A percentile compares a stretch with the other conserved stretches of the same genome.
phyloP scores from a whole-genome alignment of 768 basidiomycete genomes.

The Agaricus subrufescens region DNA sequence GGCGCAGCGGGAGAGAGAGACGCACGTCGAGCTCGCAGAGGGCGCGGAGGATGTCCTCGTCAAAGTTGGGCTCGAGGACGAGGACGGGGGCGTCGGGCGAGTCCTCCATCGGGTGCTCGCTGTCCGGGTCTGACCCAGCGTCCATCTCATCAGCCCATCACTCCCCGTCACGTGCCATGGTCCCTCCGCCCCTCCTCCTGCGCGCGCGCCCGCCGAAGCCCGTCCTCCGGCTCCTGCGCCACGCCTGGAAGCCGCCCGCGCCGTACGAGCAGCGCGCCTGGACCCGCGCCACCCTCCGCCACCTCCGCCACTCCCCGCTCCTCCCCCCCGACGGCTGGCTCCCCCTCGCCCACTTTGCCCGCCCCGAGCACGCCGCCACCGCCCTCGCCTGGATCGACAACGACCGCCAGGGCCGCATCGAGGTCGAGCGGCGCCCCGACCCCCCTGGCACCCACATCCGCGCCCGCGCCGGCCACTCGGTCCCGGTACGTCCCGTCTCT shows the following conservation, averaged over 20 bases:
- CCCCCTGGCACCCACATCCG: neutral
- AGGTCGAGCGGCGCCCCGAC: neutral
- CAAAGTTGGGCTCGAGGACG: constrained; percentile 83
- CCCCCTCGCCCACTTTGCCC: neutral
- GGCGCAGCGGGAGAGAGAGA: constrained; percentile 11
- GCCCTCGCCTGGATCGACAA: neutral
- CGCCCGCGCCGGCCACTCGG: neutral
- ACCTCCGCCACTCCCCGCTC: neutral
- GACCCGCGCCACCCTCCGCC: neutral
- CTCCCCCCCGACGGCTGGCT: constrained; percentile 2
- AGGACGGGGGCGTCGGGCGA: constrained; percentile 33
- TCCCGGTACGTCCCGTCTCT: neutral
- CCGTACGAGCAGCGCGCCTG: neutral
- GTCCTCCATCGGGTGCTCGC: neutral
- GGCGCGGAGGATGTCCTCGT: constrained; percentile 87
- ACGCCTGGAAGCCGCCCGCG: neutral
- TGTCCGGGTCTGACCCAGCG: too few species aligned
- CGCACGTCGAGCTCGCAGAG: constrained; percentile 93
- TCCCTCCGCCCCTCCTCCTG: neutral
- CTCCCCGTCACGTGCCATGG: constrained; percentile 6
- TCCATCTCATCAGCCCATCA: neutral
- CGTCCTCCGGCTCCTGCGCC: neutral
- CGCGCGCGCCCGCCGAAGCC: neutral
- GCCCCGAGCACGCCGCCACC: neutral
- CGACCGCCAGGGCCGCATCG: neutral